Base-by-base conservation (phyloP, 2,329 filamentous ascomycete genomes). In the Fusarium decemcellulare region DNA sequence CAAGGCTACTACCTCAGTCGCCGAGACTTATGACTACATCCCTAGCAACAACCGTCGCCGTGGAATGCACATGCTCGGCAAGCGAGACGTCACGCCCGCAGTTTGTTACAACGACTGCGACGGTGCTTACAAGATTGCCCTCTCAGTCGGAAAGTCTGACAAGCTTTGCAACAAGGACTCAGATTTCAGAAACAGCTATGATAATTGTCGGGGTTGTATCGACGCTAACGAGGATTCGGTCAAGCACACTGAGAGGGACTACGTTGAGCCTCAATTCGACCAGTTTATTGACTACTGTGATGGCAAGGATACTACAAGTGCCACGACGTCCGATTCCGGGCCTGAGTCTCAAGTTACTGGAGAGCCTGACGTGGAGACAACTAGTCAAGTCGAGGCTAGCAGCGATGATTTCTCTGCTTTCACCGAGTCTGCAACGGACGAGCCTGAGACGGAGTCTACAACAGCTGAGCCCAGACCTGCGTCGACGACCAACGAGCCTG, bases 51-150 rank as follows among this genome's bases (percentile, higher is more conserved):
- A 56, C 27, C 54, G 68, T 23, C 61, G 61, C 39, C 73, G 74
- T 30, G 65, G 56, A n/a, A 15, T 74, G 9, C 61, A 76, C 57
- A 63, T 56, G 14, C 73, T 83, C 6, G 63, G 62, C 15, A 85
- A 85, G 73, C 82, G 85, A 36, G 83, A 79, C 37, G 69, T 68
- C 3, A 79, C 79, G 0, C 88, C 88, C 0, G 56, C 81, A 0
- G 46, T 80, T 5, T 92, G 90, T 76, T 91, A 77, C 65, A 78
- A 77, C 6, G 47, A 72, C 0, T 92, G 90, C 76, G 85, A 90
- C 66, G 80, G 82, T 32, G 83, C 83, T 15, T 81, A 76, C 36
- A 44, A 82, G 4, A 84, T 87, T 68, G 87, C 80, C 0, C 80
- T 86, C 59, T 68, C 63, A 0, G 65, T 80, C 2, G 90, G 90